These are phyloP conservation scores for Elsinoe arachidis DNA, from an alignment of 2,329 filamentous ascomycete genomes.

Conservation along the genomic window DNA sequence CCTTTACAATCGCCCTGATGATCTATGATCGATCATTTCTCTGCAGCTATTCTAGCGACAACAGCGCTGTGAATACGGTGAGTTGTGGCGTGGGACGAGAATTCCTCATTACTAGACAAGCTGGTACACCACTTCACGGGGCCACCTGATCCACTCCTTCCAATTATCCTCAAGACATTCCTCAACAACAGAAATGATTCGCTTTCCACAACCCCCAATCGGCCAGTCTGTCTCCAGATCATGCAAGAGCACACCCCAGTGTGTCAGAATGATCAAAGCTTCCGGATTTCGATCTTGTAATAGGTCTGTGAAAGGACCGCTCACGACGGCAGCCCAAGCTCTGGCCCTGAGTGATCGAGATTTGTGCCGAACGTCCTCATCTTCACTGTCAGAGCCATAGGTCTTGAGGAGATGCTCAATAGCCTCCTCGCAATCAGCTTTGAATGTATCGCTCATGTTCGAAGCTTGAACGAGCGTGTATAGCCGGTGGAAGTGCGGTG, in stretches of 20 bases:
- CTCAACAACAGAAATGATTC: neutral
- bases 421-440: neutral
- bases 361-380: neutral
- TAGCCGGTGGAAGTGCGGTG: neutral
- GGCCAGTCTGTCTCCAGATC: neutral
- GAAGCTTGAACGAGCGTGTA: neutral
- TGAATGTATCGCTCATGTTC: neutral
- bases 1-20: no score
- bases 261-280: neutral
- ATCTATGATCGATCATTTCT: no score
- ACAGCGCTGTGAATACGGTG: no score
- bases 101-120: neutral
- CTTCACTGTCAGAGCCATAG: neutral
- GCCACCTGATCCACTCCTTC: conserved; percentile 6
- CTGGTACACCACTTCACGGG: neutral
- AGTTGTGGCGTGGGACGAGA: no score
- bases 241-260: conserved; percentile 6
- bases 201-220: neutral
- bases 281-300: neutral
- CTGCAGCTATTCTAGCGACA: no score
- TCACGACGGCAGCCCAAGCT: neutral
- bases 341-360: neutral
- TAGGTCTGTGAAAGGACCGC: neutral
- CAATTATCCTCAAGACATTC: neutral
- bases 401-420: neutral